These are phyloP conservation scores for Paracamarosporium sp. DNA, from an alignment of 2,329 filamentous ascomycete genomes.

Conservation along the genomic window DNA sequence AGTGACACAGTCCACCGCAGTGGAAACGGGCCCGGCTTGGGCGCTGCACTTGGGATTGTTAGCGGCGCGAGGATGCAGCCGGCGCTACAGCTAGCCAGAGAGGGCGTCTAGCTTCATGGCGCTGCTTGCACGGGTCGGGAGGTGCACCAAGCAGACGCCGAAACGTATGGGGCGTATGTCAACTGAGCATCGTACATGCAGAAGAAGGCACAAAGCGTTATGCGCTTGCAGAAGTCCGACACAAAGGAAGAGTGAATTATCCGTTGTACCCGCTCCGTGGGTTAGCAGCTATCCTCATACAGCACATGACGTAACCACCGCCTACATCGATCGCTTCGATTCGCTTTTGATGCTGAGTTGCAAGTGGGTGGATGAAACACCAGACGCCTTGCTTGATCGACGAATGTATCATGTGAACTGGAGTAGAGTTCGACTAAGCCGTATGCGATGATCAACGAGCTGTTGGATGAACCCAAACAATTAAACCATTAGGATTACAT, in stretches of 20 bases:
- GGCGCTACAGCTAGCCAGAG: not conserved
- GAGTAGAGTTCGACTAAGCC: constrained; percentile 34
- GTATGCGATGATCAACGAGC: constrained; percentile 35
- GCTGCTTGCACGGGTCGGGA: not conserved
- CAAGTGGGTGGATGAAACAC: too few relatives aligned
- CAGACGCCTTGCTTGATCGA: too few relatives aligned
- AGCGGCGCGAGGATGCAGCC: not conserved
- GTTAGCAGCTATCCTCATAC: not conserved
- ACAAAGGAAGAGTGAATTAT: not conserved
- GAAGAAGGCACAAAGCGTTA: not conserved
- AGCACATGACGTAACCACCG: not conserved
- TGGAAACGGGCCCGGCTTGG: constrained; percentile 3
- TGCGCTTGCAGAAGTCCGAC: not conserved
- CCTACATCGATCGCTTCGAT: not conserved
- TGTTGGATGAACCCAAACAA: constrained; percentile 6
- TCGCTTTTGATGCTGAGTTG: too few relatives aligned
- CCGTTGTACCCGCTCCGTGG: not conserved
- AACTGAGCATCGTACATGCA: not conserved
- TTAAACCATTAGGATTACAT: too few relatives aligned
- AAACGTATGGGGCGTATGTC: not conserved
- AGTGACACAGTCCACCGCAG: not conserved
- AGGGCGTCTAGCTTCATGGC: not conserved
- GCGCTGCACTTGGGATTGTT: not conserved
- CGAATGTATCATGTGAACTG: not conserved
- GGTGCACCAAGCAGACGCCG: not conserved